phyloP scores from a whole-genome alignment of 257 asterid species.

The Ballota nigra region DNA sequence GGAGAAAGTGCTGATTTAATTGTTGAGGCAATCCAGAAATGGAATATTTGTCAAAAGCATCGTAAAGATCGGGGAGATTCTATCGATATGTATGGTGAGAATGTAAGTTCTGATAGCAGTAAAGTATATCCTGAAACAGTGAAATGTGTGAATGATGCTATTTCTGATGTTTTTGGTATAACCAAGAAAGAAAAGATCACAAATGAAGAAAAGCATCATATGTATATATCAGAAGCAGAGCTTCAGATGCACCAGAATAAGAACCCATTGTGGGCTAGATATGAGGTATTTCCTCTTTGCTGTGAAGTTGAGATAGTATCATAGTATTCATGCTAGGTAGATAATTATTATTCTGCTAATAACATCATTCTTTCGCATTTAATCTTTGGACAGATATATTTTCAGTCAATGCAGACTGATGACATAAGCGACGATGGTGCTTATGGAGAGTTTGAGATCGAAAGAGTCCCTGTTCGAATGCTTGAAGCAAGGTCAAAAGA shows the following conservation, averaged over 20 bases:
- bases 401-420: slow-evolving; percentile 54
- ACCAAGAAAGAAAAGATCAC: slow-evolving; percentile 23
- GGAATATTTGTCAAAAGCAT: slow-evolving; percentile 77
- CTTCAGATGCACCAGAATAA: slow-evolving; percentile 71
- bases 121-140: slow-evolving; percentile 69
- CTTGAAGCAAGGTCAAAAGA: slow-evolving; percentile 77
- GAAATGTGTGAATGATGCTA: slow-evolving; percentile 30
- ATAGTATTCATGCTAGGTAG: background rate
- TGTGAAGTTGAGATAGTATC: slow-evolving; percentile 1
- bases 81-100: slow-evolving; percentile 59
- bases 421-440: slow-evolving; percentile 37
- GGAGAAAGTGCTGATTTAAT: slow-evolving; percentile 40
- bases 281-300: slow-evolving; percentile 46
- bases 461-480: slow-evolving; percentile 49
- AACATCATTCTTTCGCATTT: slow-evolving; percentile 18
- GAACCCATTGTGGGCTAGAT: slow-evolving; percentile 69
- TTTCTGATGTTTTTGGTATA: slow-evolving; percentile 24
- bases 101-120: slow-evolving; percentile 54
- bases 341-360: slow-evolving; percentile 6
- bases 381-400: slow-evolving; percentile 51
- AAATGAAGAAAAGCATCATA: slow-evolving; percentile 55
- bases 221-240: slow-evolving; percentile 85
- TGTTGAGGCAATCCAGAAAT: slow-evolving; percentile 75
- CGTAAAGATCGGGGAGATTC: slow-evolving; percentile 52
- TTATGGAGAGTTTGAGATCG: slow-evolving; percentile 78